Base-by-base conservation (phyloP, 306 rosid genomes). In the Malus fusca region DNA sequence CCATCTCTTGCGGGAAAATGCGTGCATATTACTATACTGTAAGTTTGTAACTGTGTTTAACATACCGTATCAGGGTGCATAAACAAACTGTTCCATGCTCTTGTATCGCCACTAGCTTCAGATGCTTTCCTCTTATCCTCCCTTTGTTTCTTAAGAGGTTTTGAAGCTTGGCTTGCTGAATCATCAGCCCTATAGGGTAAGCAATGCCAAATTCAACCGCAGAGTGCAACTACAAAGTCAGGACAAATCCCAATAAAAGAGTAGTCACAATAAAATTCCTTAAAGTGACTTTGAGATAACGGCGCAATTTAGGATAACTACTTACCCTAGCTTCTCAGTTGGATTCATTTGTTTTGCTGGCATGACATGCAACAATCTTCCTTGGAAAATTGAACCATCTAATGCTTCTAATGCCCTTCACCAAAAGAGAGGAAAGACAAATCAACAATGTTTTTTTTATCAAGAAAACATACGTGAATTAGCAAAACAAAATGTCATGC, bases 11-110 rank as follows among this genome's bases (percentile, higher is more conserved):
- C 53, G 8, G 55, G 21, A 42, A 30, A 53, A 58, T 48, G 68
- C 33, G 77, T 40, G 35, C 67, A 61, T 14, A 14, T 4, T 46
- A 46, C 53, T 13, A 46, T 46, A 46, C 7, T 15, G 53, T 48
- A 5, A 46, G 52, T 46, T 46, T 28, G 68, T 2, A 59, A 59
- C 30, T 48, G 1, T 58, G 33, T 44, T 22, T 8, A 68, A 64
- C 93, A 81, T 92, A 95, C 98, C 12, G 97, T 87, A 74, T 95
- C 98, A 77, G 97, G 68, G 61, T 92, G 93, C 95, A 95, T 90
- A 87, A 84, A 95, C 77, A 95, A 87, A 83, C 91, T 89, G 81
- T 95, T 95, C 98, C 97, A 95, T 74, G 96, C 97, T 89, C 84
- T 87, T 71, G 96, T 89, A 79, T 95, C 89, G 62, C 98, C 98